A percentile compares a stretch with the other conserved stretches of the same genome.
phyloP scores from a whole-genome alignment of 2,329 filamentous ascomycete genomes.

The Alternaria burnsii region DNA sequence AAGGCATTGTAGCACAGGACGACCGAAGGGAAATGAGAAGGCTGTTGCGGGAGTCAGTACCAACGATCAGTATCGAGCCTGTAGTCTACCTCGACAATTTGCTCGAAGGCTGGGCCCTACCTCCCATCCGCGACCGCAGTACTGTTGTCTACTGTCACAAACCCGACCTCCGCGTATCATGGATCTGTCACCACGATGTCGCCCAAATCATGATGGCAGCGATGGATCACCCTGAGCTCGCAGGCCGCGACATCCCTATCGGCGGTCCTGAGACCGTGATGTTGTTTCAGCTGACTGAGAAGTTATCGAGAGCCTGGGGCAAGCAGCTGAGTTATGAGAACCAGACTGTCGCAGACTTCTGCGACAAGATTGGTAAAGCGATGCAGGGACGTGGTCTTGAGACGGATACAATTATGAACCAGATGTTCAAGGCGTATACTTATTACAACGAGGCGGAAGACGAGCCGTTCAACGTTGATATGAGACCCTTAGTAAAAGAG shows the following conservation, averaged over 20 bases:
- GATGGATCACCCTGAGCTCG: slow-evolving; percentile 44
- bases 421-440: slow-evolving; percentile 55
- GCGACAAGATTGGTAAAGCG: slow-evolving; percentile 37
- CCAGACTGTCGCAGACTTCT: slow-evolving; percentile 43
- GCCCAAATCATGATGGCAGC: slow-evolving; percentile 52
- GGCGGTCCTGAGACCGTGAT: slow-evolving; percentile 50
- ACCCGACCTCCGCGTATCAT: slow-evolving; percentile 48
- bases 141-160: slow-evolving; percentile 54
- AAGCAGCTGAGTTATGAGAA: slow-evolving; percentile 42
- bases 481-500: slow-evolving; percentile 46
- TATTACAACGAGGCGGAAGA: slow-evolving; percentile 53
- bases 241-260: slow-evolving; percentile 47
- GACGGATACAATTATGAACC: slow-evolving; percentile 44
- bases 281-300: slow-evolving; percentile 44
- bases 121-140: slow-evolving; percentile 45
- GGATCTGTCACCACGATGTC: slow-evolving; percentile 54
- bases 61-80: slow-evolving; percentile 47
- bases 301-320: slow-evolving; percentile 47
- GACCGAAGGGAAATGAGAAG: slow-evolving; percentile 43
- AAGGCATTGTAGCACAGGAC: slow-evolving; percentile 42
- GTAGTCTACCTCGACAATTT: slow-evolving; percentile 53
- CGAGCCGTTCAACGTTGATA: slow-evolving; percentile 52
- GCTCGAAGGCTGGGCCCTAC: slow-evolving; percentile 52
- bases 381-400: slow-evolving; percentile 51
- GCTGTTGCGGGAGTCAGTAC: slow-evolving; percentile 45